Base-by-base conservation (phyloP, 2,329 filamentous ascomycete genomes). In the Curvularia eragrostidis region DNA sequence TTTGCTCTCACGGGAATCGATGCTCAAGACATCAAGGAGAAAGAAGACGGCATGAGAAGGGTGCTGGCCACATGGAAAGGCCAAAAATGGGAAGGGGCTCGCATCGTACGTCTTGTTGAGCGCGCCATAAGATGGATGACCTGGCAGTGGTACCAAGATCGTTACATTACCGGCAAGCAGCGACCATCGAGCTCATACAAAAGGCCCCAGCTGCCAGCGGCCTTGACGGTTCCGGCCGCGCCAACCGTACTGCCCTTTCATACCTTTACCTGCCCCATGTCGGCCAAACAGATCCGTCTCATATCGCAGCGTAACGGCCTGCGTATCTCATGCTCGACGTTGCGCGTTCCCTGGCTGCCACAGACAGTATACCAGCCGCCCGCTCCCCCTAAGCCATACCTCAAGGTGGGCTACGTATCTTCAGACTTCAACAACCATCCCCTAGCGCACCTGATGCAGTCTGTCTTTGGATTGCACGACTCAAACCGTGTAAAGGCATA, bases 401-500 rank as follows among this genome's bases (percentile, higher is more conserved):
- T 99, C n/a, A 94, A 92, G 65, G 87, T 99, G 59, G 95, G 95
- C 46, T 99, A 99, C 75, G 88, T 99, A 36, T 98, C 95, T 3
- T 98, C 95, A 0, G 95, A 99, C 77, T 99, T 99, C 79, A 99
- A 99, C 73, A 99, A 99, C 69, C 95, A 99, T 73, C 95, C 95
- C 3, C 81, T 99, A 32, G 95, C 95, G 23, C 95, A 99, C 79
- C 77, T 99, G 54, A 99, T 99, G 95, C 95, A 99, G 79, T 98
- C 95, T 1, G 93, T 98, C 5, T 99, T 99, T 77, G 95, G 95
- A 0, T 83, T 98, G 57, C 95, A 99, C 72, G 82, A 97, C 67
- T 83, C 83, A 0, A 77, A 75, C 23, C 87, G 89, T 24, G 91
- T 91, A 15, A 91, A 89, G 67, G 94, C 95, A 0, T 93, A 93